Evolutionary conservation across 345 rosid species (phyloP).

Genomic region (Euclidium syriacum): DNA sequence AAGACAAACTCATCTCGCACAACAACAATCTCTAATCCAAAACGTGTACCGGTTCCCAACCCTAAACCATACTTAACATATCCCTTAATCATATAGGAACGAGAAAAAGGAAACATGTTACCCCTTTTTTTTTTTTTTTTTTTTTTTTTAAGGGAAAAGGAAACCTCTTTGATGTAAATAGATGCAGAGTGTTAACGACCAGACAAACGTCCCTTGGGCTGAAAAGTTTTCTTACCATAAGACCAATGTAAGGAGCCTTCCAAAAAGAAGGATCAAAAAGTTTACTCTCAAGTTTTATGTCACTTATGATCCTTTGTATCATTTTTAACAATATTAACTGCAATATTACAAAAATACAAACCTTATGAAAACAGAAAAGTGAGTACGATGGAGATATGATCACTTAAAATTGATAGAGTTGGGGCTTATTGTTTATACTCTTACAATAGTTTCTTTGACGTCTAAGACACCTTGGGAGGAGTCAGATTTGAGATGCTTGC

Average conservation of each 20-base stretch:
- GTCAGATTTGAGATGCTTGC: neutral
- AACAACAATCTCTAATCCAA: too few relatives aligned
- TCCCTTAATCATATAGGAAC: too few relatives aligned
- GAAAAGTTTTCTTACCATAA: constrained; percentile 17
- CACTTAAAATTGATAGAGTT: neutral
- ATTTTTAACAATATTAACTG: constrained; percentile 36
- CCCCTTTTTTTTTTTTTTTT: too few relatives aligned
- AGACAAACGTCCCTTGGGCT: neutral
- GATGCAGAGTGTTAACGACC: neutral
- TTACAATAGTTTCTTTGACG: neutral
- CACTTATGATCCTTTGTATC: constrained; percentile 28
- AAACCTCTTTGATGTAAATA: too few relatives aligned
- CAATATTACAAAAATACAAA: neutral
- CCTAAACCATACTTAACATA: too few relatives aligned
- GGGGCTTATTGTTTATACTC: neutral
- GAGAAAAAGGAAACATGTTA: too few relatives aligned
- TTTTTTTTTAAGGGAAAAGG: too few relatives aligned
- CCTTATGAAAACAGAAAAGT: neutral
- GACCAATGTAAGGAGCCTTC: constrained; percentile 34
- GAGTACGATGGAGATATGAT: neutral
- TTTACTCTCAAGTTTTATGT: constrained; percentile 12
- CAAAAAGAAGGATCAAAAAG: constrained; percentile 31
- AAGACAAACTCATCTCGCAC: neutral
- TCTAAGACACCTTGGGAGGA: neutral
- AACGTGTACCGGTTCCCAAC: too few relatives aligned